Conservation (phyloP, 2,329 filamentous ascomycete genomes). For the Cephalotrichum gorgonifer region DNA sequence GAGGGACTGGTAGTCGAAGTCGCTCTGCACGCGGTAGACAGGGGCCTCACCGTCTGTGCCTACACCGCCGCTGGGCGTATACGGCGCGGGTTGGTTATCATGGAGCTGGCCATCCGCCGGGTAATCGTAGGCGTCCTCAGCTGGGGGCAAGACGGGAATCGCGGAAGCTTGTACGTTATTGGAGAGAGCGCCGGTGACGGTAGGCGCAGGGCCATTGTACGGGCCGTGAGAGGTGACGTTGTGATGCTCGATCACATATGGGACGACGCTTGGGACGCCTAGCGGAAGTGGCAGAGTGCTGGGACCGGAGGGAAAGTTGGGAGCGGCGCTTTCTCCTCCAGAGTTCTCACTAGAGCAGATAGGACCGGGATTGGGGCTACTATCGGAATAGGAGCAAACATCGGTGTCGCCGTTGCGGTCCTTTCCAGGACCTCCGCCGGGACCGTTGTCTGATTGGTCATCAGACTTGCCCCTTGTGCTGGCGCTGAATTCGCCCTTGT, state of each 20-base stretch:
- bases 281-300: not conserved
- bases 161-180: conserved; percentile 45
- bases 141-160: conserved; percentile 46
- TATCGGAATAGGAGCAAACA: too few relatives aligned
- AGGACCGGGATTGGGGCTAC: too few relatives aligned
- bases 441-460: too few relatives aligned
- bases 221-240: conserved; percentile 59
- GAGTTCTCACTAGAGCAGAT: too few relatives aligned
- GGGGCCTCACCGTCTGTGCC: conserved; percentile 70
- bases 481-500: too few relatives aligned
- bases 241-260: not conserved
- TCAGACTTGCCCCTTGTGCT: too few relatives aligned
- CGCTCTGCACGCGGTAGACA: conserved; percentile 66
- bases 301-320: too few relatives aligned
- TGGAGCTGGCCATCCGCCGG: conserved; percentile 61
- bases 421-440: too few relatives aligned
- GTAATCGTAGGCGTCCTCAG: conserved; percentile 56
- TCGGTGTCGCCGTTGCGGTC: too few relatives aligned
- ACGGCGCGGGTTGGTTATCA: conserved; percentile 59
- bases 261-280: not conserved
- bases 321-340: too few relatives aligned
- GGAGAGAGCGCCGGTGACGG: conserved; percentile 58
- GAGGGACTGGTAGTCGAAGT: conserved; percentile 76
- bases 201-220: conserved; percentile 51
- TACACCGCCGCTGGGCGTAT: conserved; percentile 60